Percentiles rank a stretch among this genome's conserved stretches.
phyloP scores from a whole-genome alignment of 2,329 filamentous ascomycete species.

The Fusarium fracticaudum region DNA sequence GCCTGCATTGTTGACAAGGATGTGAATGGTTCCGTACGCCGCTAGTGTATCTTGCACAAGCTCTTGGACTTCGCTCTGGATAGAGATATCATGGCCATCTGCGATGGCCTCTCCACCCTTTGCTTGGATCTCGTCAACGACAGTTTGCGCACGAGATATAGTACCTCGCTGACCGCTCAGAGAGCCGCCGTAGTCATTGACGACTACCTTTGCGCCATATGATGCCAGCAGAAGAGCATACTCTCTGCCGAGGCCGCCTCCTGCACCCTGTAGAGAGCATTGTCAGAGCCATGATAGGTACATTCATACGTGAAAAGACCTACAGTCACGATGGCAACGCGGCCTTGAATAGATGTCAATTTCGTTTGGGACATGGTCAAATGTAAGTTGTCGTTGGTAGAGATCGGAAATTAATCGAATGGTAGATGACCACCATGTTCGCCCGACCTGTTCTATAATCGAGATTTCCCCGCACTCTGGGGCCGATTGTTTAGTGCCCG shows the following conservation, averaged over 20 bases:
- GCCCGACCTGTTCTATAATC: not conserved
- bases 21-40: not conserved
- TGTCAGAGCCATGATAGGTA: not conserved
- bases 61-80: not conserved
- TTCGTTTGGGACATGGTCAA: not conserved
- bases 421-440: not conserved
- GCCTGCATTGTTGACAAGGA: not conserved
- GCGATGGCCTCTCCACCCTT: not conserved
- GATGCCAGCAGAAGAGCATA: not conserved
- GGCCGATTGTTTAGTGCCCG: not conserved
- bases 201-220: not conserved
- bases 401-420: not conserved
- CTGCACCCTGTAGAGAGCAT: not conserved
- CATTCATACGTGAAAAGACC: fast-evolving
- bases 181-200: not conserved
- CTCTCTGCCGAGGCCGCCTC: not conserved
- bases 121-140: not conserved
- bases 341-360: not conserved
- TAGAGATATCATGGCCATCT: not conserved
- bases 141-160: not conserved
- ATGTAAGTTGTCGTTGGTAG: not conserved
- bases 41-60: not conserved
- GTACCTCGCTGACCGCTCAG: not conserved
- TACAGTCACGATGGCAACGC: not conserved
- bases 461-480: not conserved